Percentiles rank a stretch among this genome's conserved stretches.
phyloP scores from a whole-genome alignment of 441 rosid species.

The Rhodomyrtus psidioides region DNA sequence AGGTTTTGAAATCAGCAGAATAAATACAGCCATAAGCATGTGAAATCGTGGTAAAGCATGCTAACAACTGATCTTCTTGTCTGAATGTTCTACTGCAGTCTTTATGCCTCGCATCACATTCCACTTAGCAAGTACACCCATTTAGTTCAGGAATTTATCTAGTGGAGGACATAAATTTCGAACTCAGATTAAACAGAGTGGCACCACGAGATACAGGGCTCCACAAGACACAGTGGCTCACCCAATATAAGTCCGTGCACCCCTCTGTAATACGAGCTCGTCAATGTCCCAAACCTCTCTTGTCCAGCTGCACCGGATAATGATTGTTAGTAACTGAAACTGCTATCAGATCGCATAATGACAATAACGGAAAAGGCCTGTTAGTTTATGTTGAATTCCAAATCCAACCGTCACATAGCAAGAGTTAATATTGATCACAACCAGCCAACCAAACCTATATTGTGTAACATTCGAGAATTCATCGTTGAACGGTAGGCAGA shows the following conservation, averaged over 20 bases:
- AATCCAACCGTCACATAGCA: not conserved
- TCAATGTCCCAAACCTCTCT: conserved; percentile 60
- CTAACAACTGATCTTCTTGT: not conserved
- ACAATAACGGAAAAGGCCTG: not conserved
- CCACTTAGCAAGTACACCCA: not conserved
- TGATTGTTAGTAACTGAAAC: not conserved
- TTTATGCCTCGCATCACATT: not conserved
- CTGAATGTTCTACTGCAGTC: not conserved
- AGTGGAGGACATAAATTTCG: not conserved
- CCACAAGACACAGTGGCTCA: conserved; percentile 13
- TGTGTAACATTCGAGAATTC: not conserved
- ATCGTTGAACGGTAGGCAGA: not conserved
- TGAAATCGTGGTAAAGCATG: not conserved
- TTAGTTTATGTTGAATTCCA: not conserved
- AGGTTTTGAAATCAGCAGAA: not conserved
- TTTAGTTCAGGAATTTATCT: not conserved
- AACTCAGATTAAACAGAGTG: not conserved
- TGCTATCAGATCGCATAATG: not conserved
- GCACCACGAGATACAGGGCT: not conserved
- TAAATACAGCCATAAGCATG: not conserved
- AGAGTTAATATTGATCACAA: not conserved
- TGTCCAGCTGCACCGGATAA: conserved; percentile 52
- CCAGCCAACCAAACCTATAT: not conserved
- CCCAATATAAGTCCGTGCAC: conserved; percentile 75
- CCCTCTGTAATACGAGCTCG: conserved; percentile 64